Conservation (phyloP, 179 eudicot species). For the Amaranthus tricolor region DNA sequence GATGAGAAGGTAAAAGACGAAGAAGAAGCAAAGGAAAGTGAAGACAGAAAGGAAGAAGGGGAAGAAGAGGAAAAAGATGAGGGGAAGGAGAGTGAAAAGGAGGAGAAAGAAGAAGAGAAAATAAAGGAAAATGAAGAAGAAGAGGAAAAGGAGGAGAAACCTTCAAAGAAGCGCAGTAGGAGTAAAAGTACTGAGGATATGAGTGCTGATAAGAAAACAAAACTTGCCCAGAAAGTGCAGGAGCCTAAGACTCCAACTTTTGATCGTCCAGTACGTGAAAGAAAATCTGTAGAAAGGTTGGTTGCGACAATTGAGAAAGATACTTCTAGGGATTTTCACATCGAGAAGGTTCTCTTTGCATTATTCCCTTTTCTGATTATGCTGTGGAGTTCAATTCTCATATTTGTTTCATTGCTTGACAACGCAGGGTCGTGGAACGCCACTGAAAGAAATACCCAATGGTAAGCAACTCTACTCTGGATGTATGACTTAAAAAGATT, state of each 20-base stretch:
- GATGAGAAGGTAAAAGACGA: conserved; percentile 20
- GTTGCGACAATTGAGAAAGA: conserved; percentile 80
- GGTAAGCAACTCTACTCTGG: conserved; percentile 37
- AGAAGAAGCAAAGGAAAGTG: conserved; percentile 13
- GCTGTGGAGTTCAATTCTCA: conserved; percentile 3
- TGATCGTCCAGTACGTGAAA: conserved; percentile 87
- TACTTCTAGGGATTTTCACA: conserved; percentile 54
- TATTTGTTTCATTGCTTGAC: conserved; percentile 8
- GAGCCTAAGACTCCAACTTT: conserved; percentile 64
- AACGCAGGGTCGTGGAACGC: conserved; percentile 85
- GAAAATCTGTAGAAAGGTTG: conserved; percentile 94
- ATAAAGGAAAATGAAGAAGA: conserved; percentile 20
- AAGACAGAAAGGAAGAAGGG: conserved; percentile 15
- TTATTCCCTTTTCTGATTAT: neutral
- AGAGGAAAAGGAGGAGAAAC: conserved; percentile 33
- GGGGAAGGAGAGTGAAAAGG: conserved; percentile 16
- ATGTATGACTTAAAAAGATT: neutral
- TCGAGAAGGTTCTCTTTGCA: conserved; percentile 61
- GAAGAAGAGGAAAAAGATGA: conserved; percentile 11
- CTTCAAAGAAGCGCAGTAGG: conserved; percentile 45
- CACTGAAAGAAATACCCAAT: conserved; percentile 87
- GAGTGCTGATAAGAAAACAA: conserved; percentile 36
- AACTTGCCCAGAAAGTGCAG: conserved; percentile 41
- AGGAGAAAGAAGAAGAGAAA: conserved; percentile 6
- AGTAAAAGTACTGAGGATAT: conserved; percentile 38